phyloP scores from a whole-genome alignment of 495 filamentous ascomycete species.

The Hypoxylon rickii region DNA sequence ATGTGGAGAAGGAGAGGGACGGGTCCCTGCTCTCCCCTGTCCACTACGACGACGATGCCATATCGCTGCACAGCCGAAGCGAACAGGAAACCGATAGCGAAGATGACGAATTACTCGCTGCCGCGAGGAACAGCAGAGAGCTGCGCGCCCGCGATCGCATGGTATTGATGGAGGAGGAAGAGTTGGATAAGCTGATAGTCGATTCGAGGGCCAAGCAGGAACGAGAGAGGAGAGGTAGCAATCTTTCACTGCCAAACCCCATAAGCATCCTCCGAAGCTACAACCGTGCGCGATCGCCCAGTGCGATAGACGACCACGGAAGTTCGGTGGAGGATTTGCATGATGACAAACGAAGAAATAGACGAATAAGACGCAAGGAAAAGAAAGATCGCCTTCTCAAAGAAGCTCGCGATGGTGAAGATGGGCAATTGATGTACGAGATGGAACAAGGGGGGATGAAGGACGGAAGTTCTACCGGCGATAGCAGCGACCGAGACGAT shows the following conservation, averaged over 20 bases:
- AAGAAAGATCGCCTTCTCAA: constrained; percentile 53
- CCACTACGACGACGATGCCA: constrained; percentile 69
- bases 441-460: constrained; percentile 83
- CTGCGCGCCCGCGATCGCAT: constrained; percentile 70
- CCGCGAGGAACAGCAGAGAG: constrained; percentile 70
- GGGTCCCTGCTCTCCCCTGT: constrained; percentile 63
- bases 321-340: constrained; percentile 40
- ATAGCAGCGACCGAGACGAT: constrained; percentile 59
- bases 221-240: constrained; percentile 54
- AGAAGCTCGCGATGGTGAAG: constrained; percentile 61
- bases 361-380: constrained; percentile 49
- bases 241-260: constrained; percentile 51
- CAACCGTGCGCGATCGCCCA: constrained; percentile 41
- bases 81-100: constrained; percentile 79
- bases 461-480: constrained; percentile 60
- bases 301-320: constrained; percentile 34
- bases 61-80: constrained; percentile 66
- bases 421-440: constrained; percentile 81
- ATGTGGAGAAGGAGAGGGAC: constrained; percentile 38
- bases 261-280: constrained; percentile 46
- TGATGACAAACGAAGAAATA: constrained; percentile 57
- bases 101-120: constrained; percentile 68
- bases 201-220: constrained; percentile 53
- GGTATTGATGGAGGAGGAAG: constrained; percentile 87
- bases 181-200: constrained; percentile 76